A percentile compares a stretch with the other conserved stretches of the same genome.
Evolutionary conservation across 139 green algal species (phyloP).

Genomic region (Monoraphidium neglectum): DNA sequence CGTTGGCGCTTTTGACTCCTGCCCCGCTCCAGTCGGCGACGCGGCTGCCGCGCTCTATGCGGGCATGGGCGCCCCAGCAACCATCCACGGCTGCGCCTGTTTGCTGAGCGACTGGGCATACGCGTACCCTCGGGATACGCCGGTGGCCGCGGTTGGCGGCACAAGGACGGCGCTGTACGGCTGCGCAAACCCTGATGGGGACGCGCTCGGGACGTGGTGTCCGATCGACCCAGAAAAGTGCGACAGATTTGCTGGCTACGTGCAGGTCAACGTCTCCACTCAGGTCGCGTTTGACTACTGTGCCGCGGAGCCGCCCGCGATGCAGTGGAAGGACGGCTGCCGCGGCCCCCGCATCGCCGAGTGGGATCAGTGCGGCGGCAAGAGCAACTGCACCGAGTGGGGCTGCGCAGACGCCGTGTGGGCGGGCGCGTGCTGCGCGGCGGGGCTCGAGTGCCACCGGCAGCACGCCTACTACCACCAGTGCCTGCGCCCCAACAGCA

Average conservation of each 20-base stretch:
- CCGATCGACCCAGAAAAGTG: conserved; percentile 1
- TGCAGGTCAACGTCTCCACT: background rate
- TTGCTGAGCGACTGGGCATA: background rate
- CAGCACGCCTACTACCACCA: background rate
- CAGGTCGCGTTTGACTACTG: conserved; percentile 11
- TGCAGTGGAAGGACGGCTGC: background rate
- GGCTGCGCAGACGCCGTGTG: conserved; percentile 7
- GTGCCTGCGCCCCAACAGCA: background rate
- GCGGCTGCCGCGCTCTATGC: background rate
- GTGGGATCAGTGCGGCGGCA: conserved; percentile 17
- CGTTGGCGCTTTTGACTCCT: conserved; percentile 1
- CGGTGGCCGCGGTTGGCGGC: background rate
- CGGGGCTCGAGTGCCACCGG: background rate
- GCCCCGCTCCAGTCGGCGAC: background rate
- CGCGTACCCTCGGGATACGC: background rate
- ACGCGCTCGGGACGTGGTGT: conserved; percentile 17
- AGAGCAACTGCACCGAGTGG: conserved; percentile 1
- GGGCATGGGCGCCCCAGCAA: background rate
- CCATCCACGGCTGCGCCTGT: background rate
- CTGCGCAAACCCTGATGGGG: conserved; percentile 18
- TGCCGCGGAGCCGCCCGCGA: background rate
- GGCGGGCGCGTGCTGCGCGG: conserved; percentile 12
- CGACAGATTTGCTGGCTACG: conserved; percentile 6
- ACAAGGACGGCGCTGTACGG: background rate
- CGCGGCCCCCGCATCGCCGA: background rate